Percentiles rank a stretch among this genome's conserved stretches.
Conservation (phyloP, 2,329 filamentous ascomycete genomes). For the Aspergillus quadricinctus region DNA sequence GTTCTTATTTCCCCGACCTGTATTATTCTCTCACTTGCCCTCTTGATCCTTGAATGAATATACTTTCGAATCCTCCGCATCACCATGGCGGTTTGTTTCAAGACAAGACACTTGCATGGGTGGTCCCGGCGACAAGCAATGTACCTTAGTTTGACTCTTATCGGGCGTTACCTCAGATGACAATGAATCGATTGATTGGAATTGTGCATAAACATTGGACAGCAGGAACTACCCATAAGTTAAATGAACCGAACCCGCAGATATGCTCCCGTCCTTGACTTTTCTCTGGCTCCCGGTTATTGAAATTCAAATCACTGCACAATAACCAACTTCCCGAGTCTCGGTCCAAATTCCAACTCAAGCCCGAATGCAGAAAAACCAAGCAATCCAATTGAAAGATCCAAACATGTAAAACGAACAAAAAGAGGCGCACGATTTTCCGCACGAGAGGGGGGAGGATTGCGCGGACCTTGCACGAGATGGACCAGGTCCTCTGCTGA, state of each 20-base stretch:
- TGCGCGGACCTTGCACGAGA: not conserved
- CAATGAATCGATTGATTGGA: not conserved
- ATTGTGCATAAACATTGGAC: not conserved
- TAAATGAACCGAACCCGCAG: no score
- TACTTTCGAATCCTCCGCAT: slow-evolving; percentile 14
- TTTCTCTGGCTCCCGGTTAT: no score
- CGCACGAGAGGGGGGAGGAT: not conserved
- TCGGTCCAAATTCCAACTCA: not conserved
- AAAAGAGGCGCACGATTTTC: not conserved
- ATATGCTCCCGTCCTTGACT: no score
- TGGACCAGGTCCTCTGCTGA: not conserved
- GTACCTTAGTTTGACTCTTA: not conserved
- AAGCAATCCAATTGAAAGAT: not conserved
- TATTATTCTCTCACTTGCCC: slow-evolving; percentile 16
- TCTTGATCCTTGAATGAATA: slow-evolving; percentile 15
- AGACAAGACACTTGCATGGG: slow-evolving; percentile 10
- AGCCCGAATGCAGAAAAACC: not conserved
- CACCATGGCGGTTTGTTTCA: slow-evolving; percentile 11
- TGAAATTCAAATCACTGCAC: not conserved
- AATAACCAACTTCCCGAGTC: not conserved
- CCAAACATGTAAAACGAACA: not conserved
- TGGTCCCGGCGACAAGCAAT: not conserved
- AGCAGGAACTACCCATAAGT: not conserved
- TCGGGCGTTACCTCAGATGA: not conserved
- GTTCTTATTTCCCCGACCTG: slow-evolving; percentile 10